phyloP scores from a whole-genome alignment of 192 early-diverging fungal species.

The Mortierella claussenii region DNA sequence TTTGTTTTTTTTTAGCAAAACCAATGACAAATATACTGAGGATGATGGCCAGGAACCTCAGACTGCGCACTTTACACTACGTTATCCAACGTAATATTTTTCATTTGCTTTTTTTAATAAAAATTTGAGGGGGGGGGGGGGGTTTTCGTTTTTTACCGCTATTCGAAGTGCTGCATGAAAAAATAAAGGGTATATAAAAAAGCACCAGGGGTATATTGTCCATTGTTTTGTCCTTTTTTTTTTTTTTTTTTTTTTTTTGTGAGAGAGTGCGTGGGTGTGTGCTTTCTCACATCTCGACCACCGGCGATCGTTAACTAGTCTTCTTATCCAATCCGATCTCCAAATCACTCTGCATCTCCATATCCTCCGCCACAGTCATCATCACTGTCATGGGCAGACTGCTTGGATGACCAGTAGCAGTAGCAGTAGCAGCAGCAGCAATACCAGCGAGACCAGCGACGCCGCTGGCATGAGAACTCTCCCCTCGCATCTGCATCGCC shows the following conservation, averaged over 20 bases:
- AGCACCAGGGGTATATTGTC: not conserved
- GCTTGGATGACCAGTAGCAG: not conserved
- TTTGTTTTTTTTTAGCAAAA: no score
- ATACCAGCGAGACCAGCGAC: not conserved
- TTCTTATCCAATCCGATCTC: not conserved
- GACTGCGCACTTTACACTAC: no score
- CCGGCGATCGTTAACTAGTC: not conserved
- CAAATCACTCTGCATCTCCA: conserved; percentile 15
- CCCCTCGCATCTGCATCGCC: conserved; percentile 5
- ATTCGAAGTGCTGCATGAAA: no score
- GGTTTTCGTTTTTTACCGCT: no score
- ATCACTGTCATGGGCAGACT: not conserved
- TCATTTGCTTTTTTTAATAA: no score
- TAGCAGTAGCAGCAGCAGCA: not conserved
- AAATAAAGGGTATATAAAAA: not conserved
- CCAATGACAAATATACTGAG: no score
- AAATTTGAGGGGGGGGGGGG: no score
- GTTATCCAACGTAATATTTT: no score
- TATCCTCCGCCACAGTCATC: not conserved
- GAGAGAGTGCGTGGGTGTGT: no score
- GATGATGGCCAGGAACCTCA: no score
- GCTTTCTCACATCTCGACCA: not conserved
- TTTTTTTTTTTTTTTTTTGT: not conserved
- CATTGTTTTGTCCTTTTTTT: not conserved
- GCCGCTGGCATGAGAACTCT: conserved; percentile 3